Evolutionary conservation across 495 filamentous ascomycete species (phyloP).

Genomic region (Ramalina intermedia): DNA sequence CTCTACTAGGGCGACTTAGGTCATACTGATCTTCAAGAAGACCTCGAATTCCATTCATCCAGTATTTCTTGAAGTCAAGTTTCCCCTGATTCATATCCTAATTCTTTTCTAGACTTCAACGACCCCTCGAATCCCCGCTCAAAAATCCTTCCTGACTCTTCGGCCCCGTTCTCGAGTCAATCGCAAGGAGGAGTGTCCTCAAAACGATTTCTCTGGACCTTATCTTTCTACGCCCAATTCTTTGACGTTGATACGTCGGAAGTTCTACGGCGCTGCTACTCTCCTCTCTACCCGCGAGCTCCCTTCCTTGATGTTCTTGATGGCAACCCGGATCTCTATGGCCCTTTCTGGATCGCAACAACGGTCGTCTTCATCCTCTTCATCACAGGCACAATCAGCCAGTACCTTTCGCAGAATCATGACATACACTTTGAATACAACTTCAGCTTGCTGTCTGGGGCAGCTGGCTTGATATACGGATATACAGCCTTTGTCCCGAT

Average conservation of each 20-base stretch:
- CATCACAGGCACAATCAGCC: slow-evolving; percentile 82
- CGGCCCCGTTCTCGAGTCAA: slow-evolving; percentile 48
- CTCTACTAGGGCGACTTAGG: slow-evolving; percentile 74
- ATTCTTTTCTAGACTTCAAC: slow-evolving; percentile 33
- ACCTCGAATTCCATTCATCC: slow-evolving; percentile 96
- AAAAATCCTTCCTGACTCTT: slow-evolving; percentile 41
- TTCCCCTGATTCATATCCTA: neutral
- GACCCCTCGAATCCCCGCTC: slow-evolving; percentile 35
- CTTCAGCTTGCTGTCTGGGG: slow-evolving; percentile 68
- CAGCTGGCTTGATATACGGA: slow-evolving; percentile 82
- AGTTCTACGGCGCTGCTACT: slow-evolving; percentile 68
- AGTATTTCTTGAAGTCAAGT: slow-evolving; percentile 32
- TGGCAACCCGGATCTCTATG: slow-evolving; percentile 94
- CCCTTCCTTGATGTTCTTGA: slow-evolving; percentile 96
- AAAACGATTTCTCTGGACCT: slow-evolving; percentile 82
- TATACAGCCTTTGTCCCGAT: slow-evolving; percentile 79
- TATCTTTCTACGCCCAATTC: slow-evolving; percentile 91
- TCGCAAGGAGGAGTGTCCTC: slow-evolving; percentile 32
- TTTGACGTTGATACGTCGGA: slow-evolving; percentile 93
- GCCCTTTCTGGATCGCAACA: slow-evolving; percentile 95
- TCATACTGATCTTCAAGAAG: slow-evolving; percentile 93
- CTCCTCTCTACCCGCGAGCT: slow-evolving; percentile 70
- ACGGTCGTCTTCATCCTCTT: slow-evolving; percentile 94
- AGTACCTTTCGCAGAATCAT: slow-evolving; percentile 55
- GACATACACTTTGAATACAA: slow-evolving; percentile 66